Evolutionary conservation across 768 basidiomycete genomes (phyloP), one percentile per base, ranked within the genome.

Genomic region (Naganishia onofrii): DNA sequence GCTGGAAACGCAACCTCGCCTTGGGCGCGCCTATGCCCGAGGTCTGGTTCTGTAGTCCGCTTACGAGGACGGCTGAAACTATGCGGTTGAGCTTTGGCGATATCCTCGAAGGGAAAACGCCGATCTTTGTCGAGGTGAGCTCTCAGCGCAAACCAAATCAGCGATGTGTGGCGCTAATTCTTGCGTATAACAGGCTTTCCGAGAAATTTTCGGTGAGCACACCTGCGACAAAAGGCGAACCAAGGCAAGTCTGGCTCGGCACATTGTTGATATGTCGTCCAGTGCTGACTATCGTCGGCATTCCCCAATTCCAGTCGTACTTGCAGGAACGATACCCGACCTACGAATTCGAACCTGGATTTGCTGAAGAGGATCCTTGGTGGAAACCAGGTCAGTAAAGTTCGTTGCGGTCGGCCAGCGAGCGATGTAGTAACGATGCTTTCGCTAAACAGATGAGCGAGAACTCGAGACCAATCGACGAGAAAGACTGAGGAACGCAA

Each of bases 131-230:
- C 72, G 79, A 80, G 58, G 72, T 71, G 52, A 34, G 72, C 66
- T 8, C 21, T 54, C n/a, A 2, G 34, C 42, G 31, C 17, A 21
- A 12, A 32, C 44, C 0, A 51, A 21, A 55, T 17, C 28, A 17
- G 0, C 23, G 23, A 38, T 19, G n/a, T 51, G 21, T 17, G 69
- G 34, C 28, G 6, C n/a, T 42, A 23, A 29, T 6, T 60, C 8
- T 31, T 46, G 28, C n/a, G 36, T 36, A 6, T 29, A 8, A 9
- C 52, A 70, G 70, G 75, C 75, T 31, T 75, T 76, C 70, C 71
- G 79, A 42, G 79, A 80, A 72, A 78, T 80, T 38, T 76, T 73
- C 57, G 79, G 79, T 7, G 74, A 73, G 71, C 79, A 80, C 69
- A 80, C 79, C 23, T 80, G 79, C 67, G 79, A 80, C 66, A 72